Evolutionary conservation across 768 basidiomycete species (phyloP), one percentile per base, ranked within the genome.

Genomic region (Termitomyces sp.): DNA sequence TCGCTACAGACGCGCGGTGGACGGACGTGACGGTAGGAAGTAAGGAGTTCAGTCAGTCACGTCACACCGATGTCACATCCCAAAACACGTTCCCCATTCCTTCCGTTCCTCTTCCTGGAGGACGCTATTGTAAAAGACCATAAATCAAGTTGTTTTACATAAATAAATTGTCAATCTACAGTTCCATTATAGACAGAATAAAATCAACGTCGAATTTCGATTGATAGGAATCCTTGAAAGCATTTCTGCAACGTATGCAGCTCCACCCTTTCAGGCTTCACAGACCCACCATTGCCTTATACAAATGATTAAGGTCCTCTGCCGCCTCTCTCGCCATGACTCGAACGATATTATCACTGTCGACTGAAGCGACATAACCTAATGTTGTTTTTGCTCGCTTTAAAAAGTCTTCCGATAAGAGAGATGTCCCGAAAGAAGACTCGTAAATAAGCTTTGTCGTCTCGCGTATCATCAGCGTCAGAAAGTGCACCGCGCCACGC

Each of bases 401-500:
- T 16, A 88, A 62, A 28, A 80, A 67, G 2, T 68, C 62, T 2
- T 66, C 61, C 0, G 81, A 71, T 56, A 80, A 74, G 52, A 70
- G 62, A 12, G 70, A 61, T 20, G 46, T 63, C 5, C 62, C 62
- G n/a, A 53, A 60, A n/a, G 66, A 56, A 2, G 71, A 70, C 18
- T 85, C 81, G 59, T 88, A 83, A 12, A 78, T 66, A 9, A 80
- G 74, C n/a, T 71, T 72, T 0, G 79, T 84, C 18, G 78, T 76
- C 44, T 86, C 80, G n/a, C 81, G 79, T n/a, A 93, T 70, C 35
- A 94, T 75, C 9, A 87, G 67, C 0, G 85, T 77, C 46, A 96
- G 77, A 69, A 97, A 88, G 64, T 95, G 87, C n/a, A 97, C 68
- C 0, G 91, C 93, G 1, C 92, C 87, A 44, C 96, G 88, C 35